Conservation (phyloP, 768 basidiomycete species). For the Nidularia sp. region DNA sequence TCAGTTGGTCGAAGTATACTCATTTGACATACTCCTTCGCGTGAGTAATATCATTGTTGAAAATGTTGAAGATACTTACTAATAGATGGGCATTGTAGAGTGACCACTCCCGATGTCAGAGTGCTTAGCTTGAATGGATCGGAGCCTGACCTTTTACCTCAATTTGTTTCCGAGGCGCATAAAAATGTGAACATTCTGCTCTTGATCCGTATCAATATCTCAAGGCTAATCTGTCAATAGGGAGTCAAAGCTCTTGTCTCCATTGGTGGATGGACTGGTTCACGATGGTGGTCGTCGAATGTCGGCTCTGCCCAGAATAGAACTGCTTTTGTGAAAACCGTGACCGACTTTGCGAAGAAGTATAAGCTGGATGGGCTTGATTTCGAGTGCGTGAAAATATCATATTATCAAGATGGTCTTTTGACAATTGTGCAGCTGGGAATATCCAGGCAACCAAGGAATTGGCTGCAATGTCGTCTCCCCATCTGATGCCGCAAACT, state of each 20-base stretch:
- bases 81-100: conserved; percentile 14
- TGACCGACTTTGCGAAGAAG: conserved; percentile 42
- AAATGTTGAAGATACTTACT: neutral
- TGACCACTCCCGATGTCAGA: conserved; percentile 31
- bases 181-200: conserved; percentile 28
- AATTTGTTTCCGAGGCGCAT: conserved; percentile 51
- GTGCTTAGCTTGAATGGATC: conserved; percentile 36
- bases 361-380: conserved; percentile 61
- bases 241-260: conserved; percentile 54
- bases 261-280: conserved; percentile 72
- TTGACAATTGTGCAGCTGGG: conserved; percentile 56
- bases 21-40: conserved; percentile 69
- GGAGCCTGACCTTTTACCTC: conserved; percentile 43
- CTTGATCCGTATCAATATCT: neutral
- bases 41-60: conserved; percentile 32
- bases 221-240: conserved; percentile 22
- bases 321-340: conserved; percentile 59
- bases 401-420: neutral
- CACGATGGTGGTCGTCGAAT: conserved; percentile 56
- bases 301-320: conserved; percentile 57
- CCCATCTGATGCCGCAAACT: conserved; percentile 68
- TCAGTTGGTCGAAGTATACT: conserved; percentile 68
- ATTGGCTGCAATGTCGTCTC: conserved; percentile 67
- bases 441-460: conserved; percentile 73
- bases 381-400: conserved; percentile 33